Base-by-base conservation (phyloP, 345 rosid genomes). In the Euphorbia tirucalli region DNA sequence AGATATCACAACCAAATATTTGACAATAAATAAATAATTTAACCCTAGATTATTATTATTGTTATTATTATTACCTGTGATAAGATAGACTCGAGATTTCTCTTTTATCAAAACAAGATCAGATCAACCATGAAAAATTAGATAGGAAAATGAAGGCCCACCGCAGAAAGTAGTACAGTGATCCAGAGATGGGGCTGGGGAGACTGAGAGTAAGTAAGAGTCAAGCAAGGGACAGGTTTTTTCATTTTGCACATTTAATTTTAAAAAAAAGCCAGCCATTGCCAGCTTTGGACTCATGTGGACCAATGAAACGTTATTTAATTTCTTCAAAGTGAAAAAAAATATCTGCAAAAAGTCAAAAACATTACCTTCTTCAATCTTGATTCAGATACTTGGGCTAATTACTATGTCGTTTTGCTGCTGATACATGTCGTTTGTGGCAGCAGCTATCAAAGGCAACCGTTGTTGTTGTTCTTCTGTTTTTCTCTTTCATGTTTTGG, bases 131-230 rank as follows among this genome's bases (percentile, higher is more conserved):
- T 37, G 63, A 39, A 68, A 48, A 32, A 39, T 9, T 14, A 41
- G 31, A 32, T 31, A 25, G 27, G 31, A 11, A n/a, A n/a, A n/a
- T n/a, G n/a, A n/a, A n/a, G n/a, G 68, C 66, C 77, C 77, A 59
- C 65, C 46, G 32, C 10, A 16, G 61, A 58, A 61, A 28, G 77
- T 27, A 1, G 60, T 46, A 4, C 13, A 27, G 35, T 1, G 16
- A 31, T 11, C 25, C 21, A 68, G 72, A 32, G 18, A 46, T 46
- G 14, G 52, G 11, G 52, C 11, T 46, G 52, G 1, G 18, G 70
- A 1, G 35, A 56, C 15, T 21, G 39, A 18, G 54, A 52, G 50
- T 21, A 9, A 19, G 70, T 22, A 61, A 64, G 64, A 44, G 46
- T 31, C 55, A 37, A 63, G 75, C 28, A 11, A 37, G 52, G 7